phyloP scores from a whole-genome alignment of 2,329 filamentous ascomycete genomes.

The Calonectria naviculata region DNA sequence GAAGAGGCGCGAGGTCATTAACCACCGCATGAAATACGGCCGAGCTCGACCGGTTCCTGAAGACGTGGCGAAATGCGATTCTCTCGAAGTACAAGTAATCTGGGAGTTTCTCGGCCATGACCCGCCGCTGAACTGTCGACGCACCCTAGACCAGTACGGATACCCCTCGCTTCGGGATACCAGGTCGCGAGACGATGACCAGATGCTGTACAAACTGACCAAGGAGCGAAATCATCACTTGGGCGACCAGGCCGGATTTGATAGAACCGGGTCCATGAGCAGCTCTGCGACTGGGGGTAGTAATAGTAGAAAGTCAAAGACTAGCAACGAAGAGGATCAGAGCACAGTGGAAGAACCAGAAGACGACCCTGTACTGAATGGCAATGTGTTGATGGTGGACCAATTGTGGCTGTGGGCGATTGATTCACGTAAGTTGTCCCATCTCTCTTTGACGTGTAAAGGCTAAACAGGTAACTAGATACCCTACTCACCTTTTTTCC shows the following conservation, averaged over 20 bases:
- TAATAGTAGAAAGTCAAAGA: slow-evolving; percentile 39
- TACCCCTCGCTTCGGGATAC: slow-evolving; percentile 72
- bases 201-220: slow-evolving; percentile 75
- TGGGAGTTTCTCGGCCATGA: slow-evolving; percentile 73
- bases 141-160: slow-evolving; percentile 72
- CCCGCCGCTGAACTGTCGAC: slow-evolving; percentile 69
- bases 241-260: slow-evolving; percentile 37
- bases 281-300: slow-evolving; percentile 39
- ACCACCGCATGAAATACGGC: slow-evolving; percentile 63
- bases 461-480: slow-evolving; percentile 42
- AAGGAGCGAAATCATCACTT: slow-evolving; percentile 53
- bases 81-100: slow-evolving; percentile 68
- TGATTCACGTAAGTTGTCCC: slow-evolving; percentile 57
- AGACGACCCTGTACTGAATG: slow-evolving; percentile 59
- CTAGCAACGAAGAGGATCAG: slow-evolving; percentile 39
- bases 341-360: slow-evolving; percentile 45
- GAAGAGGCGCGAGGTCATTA: slow-evolving; percentile 65
- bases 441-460: rapidly evolving
- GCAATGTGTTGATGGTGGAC: slow-evolving; percentile 74
- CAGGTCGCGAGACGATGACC: slow-evolving; percentile 70
- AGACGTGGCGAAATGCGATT: slow-evolving; percentile 64
- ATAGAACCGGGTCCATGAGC: slow-evolving; percentile 44
- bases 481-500: slow-evolving; percentile 67
- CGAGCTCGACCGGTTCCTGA: slow-evolving; percentile 66
- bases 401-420: slow-evolving; percentile 73